Conservation (phyloP, 2,329 filamentous ascomycete species). For the Arthrobotrys iridis region DNA sequence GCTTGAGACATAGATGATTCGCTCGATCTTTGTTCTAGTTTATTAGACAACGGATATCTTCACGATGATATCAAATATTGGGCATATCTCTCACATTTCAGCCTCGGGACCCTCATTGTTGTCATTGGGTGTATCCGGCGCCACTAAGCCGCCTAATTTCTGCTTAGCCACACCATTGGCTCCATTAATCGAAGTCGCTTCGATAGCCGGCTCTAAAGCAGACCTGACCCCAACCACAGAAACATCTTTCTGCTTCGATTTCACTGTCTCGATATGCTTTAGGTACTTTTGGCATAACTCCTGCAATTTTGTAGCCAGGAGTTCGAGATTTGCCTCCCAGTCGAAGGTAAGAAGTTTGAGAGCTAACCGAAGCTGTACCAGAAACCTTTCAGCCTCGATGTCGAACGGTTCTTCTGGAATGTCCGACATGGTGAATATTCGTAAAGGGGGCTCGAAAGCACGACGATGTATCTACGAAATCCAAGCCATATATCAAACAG, state of each 20-base stretch:
- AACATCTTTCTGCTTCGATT: not conserved
- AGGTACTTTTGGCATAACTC: conserved; percentile 32
- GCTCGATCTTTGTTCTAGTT: not conserved
- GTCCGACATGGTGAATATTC: not conserved
- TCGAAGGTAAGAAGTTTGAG: conserved; percentile 44
- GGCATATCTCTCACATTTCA: not conserved
- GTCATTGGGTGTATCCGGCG: conserved; percentile 5
- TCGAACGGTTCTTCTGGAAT: conserved; percentile 7
- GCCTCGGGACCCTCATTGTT: not conserved
- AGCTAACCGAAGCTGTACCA: conserved; percentile 34
- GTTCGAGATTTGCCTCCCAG: conserved; percentile 46
- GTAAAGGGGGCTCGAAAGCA: not conserved
- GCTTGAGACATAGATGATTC: not conserved
- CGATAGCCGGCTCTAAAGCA: not conserved
- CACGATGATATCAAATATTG: not conserved
- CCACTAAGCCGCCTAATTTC: not conserved
- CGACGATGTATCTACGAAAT: not conserved
- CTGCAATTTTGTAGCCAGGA: conserved; percentile 37
- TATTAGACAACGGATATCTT: not conserved
- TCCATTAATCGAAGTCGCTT: not conserved
- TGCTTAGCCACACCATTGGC: not conserved
- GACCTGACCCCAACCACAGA: not conserved
- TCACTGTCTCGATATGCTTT: not conserved
- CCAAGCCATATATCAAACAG: not conserved
- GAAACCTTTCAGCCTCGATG: conserved; percentile 45